These are phyloP conservation scores for Raffaelea arxii DNA, from an alignment of 2,329 filamentous ascomycete genomes.

Conservation along the genomic window DNA sequence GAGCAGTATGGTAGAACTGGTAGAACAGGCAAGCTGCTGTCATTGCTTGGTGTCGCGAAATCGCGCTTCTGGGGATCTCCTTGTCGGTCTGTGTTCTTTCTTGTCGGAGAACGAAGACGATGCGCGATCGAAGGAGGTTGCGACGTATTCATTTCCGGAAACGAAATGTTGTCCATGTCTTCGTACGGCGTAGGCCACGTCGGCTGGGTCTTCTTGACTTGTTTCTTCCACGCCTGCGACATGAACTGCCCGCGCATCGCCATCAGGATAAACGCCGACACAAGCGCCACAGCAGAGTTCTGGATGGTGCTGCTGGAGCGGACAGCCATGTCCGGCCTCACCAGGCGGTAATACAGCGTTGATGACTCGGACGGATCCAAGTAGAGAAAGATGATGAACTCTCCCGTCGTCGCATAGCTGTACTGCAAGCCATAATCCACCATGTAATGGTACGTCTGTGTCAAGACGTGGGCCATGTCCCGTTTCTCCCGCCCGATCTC, in stretches of 20 bases:
- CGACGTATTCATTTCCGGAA: background rate
- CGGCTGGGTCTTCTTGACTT: background rate
- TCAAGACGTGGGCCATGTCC: constrained; percentile 2
- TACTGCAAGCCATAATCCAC: constrained; percentile 6
- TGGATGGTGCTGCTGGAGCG: too few species aligned
- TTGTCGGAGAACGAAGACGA: background rate
- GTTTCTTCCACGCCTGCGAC: constrained; percentile 5
- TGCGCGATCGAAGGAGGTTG: background rate
- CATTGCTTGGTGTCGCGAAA: background rate
- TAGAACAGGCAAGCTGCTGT: background rate
- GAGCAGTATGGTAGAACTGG: constrained; percentile 3
- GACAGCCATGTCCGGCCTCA: constrained; percentile 1
- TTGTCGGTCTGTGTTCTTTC: background rate
- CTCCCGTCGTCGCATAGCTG: constrained; percentile 6
- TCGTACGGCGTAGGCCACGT: constrained; percentile 4
- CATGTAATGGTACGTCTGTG: constrained; percentile 8
- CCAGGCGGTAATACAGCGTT: constrained; percentile 5
- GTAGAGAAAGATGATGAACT: constrained; percentile 3
- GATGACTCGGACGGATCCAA: constrained; percentile 1
- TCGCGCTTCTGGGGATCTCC: background rate
- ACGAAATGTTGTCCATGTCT: background rate
- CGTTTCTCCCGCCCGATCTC: background rate
- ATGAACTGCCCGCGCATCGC: constrained; percentile 4
- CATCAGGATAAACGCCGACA: constrained; percentile 4
- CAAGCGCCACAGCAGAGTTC: constrained; percentile 2